Percentiles rank a stretch among this genome's conserved stretches.
Evolutionary conservation across 116 monocot genomes (phyloP).

Genomic region (Dioscorea cayenensis): DNA sequence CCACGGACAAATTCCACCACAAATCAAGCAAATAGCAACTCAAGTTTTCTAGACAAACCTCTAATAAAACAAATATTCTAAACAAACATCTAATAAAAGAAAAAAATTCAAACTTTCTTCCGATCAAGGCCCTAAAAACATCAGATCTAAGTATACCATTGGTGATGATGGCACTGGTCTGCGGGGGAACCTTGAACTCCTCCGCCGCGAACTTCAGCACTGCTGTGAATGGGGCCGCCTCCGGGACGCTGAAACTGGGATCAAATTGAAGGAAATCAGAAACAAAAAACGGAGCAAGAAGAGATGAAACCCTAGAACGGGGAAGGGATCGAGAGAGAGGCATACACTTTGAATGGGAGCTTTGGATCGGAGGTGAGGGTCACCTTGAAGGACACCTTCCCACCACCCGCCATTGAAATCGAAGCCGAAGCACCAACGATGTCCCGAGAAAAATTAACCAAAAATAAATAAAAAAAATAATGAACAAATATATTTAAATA

Average conservation of each 20-base stretch:
- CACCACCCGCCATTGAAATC: slow-evolving; percentile 20
- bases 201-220: slow-evolving; percentile 94
- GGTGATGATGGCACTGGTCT: not conserved
- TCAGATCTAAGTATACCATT: not conserved
- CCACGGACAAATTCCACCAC: no score
- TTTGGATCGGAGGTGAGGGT: slow-evolving; percentile 96
- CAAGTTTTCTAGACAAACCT: no score
- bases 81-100: not conserved
- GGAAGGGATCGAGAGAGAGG: not conserved
- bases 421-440: not conserved
- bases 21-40: no score
- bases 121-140: not conserved
- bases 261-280: not conserved
- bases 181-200: slow-evolving; percentile 89
- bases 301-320: not conserved
- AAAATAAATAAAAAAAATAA: no score
- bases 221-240: slow-evolving; percentile 96
- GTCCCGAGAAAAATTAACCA: no score
- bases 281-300: not conserved
- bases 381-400: slow-evolving; percentile 95
- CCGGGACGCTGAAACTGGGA: slow-evolving; percentile 91
- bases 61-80: no score
- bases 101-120: not conserved
- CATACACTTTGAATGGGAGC: slow-evolving; percentile 96
- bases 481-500: no score